These are phyloP conservation scores for Phytophthora pinifolia DNA, from an alignment of 352 stramenopile species.

Conservation along the genomic window DNA sequence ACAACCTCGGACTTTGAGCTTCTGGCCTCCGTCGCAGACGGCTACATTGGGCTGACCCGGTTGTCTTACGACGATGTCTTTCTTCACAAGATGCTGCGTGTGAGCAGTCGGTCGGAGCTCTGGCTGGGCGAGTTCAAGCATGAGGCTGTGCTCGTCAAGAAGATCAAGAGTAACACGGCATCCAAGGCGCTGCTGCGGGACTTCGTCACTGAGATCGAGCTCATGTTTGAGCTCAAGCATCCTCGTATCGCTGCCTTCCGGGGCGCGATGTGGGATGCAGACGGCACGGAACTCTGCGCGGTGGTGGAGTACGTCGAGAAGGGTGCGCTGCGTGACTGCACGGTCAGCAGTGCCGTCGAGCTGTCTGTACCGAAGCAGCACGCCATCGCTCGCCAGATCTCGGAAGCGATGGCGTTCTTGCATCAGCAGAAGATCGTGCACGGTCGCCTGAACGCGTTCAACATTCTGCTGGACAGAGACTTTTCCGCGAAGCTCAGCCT, in stretches of 20 bases:
- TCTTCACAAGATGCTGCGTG: conserved; percentile 69
- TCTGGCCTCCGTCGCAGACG: conserved; percentile 60
- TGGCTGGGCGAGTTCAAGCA: conserved; percentile 75
- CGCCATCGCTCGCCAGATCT: conserved; percentile 65
- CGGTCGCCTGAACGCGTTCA: conserved; percentile 74
- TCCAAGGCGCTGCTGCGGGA: conserved; percentile 64
- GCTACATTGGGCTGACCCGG: conserved; percentile 65
- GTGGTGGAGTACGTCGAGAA: conserved; percentile 73
- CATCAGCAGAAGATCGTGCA: conserved; percentile 77
- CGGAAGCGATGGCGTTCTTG: conserved; percentile 65
- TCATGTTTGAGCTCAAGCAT: conserved; percentile 72
- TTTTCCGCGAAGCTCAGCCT: conserved; percentile 74
- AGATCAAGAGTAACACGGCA: conserved; percentile 77
- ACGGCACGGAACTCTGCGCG: conserved; percentile 67
- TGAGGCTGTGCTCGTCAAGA: conserved; percentile 72
- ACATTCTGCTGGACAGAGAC: conserved; percentile 69
- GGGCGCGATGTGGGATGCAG: conserved; percentile 72
- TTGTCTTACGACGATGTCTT: conserved; percentile 76
- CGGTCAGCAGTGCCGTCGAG: conserved; percentile 33
- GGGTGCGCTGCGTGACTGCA: conserved; percentile 63
- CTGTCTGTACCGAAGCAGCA: conserved; percentile 64
- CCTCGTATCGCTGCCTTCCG: conserved; percentile 68
- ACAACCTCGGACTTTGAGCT: conserved; percentile 78
- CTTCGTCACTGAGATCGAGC: conserved; percentile 82
- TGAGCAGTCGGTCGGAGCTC: conserved; percentile 70